Evolutionary conservation across 768 basidiomycete species (phyloP).

Genomic region (Tulasnella sp.): DNA sequence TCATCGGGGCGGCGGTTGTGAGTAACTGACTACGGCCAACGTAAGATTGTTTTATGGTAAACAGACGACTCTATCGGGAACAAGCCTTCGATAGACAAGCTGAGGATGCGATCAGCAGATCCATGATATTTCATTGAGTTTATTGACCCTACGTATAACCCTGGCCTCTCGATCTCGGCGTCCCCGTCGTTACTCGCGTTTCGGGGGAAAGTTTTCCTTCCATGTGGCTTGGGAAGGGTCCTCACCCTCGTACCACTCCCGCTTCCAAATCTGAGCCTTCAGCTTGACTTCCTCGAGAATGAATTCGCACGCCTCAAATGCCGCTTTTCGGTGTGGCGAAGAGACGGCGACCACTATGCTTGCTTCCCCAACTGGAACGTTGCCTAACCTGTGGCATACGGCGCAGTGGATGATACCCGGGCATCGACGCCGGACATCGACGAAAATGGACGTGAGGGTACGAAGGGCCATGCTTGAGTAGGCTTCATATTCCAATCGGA

Average conservation of each 20-base stretch:
- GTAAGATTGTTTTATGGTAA: too few species aligned
- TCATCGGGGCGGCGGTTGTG: too few species aligned
- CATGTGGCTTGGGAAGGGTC: slow-evolving; percentile 32
- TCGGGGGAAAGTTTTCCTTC: slow-evolving; percentile 23
- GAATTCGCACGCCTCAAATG: slow-evolving; percentile 72
- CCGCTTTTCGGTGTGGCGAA: slow-evolving; percentile 76
- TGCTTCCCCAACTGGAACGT: slow-evolving; percentile 48
- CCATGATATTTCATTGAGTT: too few species aligned
- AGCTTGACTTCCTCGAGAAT: slow-evolving; percentile 83
- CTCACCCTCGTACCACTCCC: slow-evolving; percentile 77
- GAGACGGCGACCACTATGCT: slow-evolving; percentile 85
- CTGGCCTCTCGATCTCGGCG: neutral
- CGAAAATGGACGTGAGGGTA: slow-evolving; percentile 50
- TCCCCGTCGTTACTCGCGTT: neutral
- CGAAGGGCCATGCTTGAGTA: slow-evolving; percentile 77
- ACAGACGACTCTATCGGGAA: too few species aligned
- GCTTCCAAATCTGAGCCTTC: slow-evolving; percentile 86
- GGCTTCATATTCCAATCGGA: slow-evolving; percentile 74
- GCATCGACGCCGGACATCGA: neutral
- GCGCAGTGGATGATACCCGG: slow-evolving; percentile 50
- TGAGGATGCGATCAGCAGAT: too few species aligned
- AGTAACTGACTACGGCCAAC: too few species aligned
- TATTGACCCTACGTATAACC: neutral
- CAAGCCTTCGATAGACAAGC: too few species aligned
- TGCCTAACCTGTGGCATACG: slow-evolving; percentile 71